Evolutionary conservation across 805 yeast genomes (phyloP).

Genomic region (Metschnikowia similis): DNA sequence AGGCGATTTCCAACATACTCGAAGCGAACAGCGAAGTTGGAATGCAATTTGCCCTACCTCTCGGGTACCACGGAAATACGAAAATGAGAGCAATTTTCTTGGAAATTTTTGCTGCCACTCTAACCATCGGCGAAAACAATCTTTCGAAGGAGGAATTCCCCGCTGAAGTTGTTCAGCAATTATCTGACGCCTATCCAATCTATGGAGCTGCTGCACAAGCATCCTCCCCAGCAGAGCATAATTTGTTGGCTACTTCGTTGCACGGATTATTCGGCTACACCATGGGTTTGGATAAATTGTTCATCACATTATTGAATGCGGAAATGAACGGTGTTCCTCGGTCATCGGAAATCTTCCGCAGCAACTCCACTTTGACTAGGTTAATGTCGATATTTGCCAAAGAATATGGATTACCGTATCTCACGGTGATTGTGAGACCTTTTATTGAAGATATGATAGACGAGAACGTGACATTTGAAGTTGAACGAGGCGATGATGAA

Average conservation of each 20-base stretch:
- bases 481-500: slow-evolving; percentile 47
- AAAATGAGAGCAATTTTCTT: slow-evolving; percentile 68
- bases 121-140: slow-evolving; percentile 32
- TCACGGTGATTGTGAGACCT: slow-evolving; percentile 50
- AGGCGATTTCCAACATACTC: slow-evolving; percentile 63
- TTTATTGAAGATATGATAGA: slow-evolving; percentile 50
- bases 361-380: slow-evolving; percentile 80
- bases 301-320: slow-evolving; percentile 50
- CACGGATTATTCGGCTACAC: slow-evolving; percentile 48
- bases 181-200: slow-evolving; percentile 39
- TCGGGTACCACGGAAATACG: slow-evolving; percentile 68
- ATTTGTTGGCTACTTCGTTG: slow-evolving; percentile 63
- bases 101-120: slow-evolving; percentile 70
- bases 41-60: slow-evolving; percentile 66
- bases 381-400: slow-evolving; percentile 68
- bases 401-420: slow-evolving; percentile 58
- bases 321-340: slow-evolving; percentile 61
- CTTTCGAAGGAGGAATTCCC: slow-evolving; percentile 24
- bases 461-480: slow-evolving; percentile 54
- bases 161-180: slow-evolving; percentile 20
- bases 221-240: slow-evolving; percentile 68
- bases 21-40: slow-evolving; percentile 76
- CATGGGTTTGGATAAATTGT: slow-evolving; percentile 38
- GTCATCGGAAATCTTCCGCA: slow-evolving; percentile 69
- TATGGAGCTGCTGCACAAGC: slow-evolving; percentile 51